Evolutionary conservation across 148 eudicot species (phyloP), one percentile per base, ranked within the genome.

Genomic region (Silene latifolia): DNA sequence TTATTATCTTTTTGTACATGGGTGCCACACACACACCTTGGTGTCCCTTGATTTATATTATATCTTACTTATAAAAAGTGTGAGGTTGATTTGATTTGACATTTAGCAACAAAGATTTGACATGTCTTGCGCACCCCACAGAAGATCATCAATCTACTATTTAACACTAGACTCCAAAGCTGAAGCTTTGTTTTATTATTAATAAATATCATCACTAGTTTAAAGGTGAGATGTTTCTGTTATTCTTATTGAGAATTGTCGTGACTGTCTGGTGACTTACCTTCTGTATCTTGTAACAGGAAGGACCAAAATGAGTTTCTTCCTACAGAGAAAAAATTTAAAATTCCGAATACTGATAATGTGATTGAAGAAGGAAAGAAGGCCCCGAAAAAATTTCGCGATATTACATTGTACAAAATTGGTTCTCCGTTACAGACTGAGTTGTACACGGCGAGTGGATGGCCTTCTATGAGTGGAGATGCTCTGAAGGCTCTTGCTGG

Each of bases 401-500:
- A 83, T 66, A 92, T 95, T 67, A 82, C 73, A 58, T 80, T 95
- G 79, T 81, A 81, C 56, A 87, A 77, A 62, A 81, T 91, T 71
- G 84, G 80, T 57, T 76, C 67, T 77, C 74, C 65, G 48, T 63
- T 95, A 67, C 74, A 83, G 17, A 85, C 90, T 64, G 99, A 90
- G 63, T 73, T 85, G 63, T 95, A 74, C 82, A 95, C 99, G 56
- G 81, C 87, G 54, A 84, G 88, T 73, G 99, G 99, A 74, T 95
- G 99, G 99, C 99, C 99, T 67, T 95, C 99, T 74, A 79, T 84
- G 25, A 83, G 99, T 82, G 99, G 97, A 76, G 91, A 81, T 80
- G 96, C 88, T 71, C 84, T 95, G 63, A 90, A 89, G 85, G 84
- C 82, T 66, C 87, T 95, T 60, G 89, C 97, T 32, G 97, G 99